Evolutionary conservation across 805 yeast species (phyloP).

Genomic region (Candida takata): DNA sequence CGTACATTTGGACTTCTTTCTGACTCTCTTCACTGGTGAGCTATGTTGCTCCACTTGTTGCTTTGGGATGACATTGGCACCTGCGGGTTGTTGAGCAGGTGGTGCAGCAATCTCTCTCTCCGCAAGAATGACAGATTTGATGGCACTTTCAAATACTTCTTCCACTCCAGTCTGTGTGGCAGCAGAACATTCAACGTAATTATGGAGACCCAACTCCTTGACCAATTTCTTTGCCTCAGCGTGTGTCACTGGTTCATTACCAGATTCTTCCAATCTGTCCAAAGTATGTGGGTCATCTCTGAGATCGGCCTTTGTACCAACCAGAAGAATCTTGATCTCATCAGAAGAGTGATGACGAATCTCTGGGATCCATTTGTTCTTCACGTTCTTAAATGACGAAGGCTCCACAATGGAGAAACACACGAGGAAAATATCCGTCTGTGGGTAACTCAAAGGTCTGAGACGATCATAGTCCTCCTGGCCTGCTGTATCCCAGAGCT

Average conservation of each 20-base stretch:
- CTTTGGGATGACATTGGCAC: neutral
- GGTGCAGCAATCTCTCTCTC: conserved; percentile 13
- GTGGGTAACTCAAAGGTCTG: conserved; percentile 87
- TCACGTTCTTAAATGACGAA: conserved; percentile 71
- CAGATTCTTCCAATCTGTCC: conserved; percentile 52
- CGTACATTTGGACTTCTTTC: conserved; percentile 41
- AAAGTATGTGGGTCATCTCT: conserved; percentile 75
- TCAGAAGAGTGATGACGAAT: conserved; percentile 76
- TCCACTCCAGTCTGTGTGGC: conserved; percentile 83
- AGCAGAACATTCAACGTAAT: conserved; percentile 84
- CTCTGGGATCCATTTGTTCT: conserved; percentile 82
- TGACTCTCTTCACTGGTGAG: neutral
- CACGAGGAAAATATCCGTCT: conserved; percentile 79
- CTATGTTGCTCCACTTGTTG: too few relatives aligned
- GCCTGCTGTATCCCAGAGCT: conserved; percentile 95
- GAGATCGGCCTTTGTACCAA: conserved; percentile 86
- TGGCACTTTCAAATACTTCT: conserved; percentile 78
- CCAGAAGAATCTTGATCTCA: conserved; percentile 59
- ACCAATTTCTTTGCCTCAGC: conserved; percentile 64
- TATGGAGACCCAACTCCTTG: conserved; percentile 62
- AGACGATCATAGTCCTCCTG: conserved; percentile 87
- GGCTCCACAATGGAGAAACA: conserved; percentile 85
- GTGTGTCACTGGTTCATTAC: conserved; percentile 52
- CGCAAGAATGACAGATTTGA: conserved; percentile 48
- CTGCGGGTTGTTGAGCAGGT: neutral